phyloP scores from a whole-genome alignment of 2,329 filamentous ascomycete species.

The Plenodomus biglobosus region DNA sequence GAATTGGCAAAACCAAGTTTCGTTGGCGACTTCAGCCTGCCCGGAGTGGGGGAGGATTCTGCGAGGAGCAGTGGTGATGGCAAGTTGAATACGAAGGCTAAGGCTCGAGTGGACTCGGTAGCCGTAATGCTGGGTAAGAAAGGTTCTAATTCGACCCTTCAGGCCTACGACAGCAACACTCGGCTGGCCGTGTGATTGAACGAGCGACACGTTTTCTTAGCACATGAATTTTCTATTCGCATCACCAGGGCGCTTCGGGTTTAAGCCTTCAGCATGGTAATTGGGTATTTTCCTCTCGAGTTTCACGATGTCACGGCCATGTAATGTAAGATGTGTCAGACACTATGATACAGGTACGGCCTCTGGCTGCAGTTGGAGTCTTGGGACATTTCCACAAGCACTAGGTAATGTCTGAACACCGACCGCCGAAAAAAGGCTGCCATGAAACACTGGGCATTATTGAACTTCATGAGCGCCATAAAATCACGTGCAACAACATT shows the following conservation, averaged over 20 bases:
- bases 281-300: neutral
- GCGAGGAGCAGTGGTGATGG: slow-evolving; percentile 11
- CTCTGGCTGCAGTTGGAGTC: too few relatives aligned
- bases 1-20: slow-evolving; percentile 22
- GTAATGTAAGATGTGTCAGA: too few relatives aligned
- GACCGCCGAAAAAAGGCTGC: too few relatives aligned
- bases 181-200: slow-evolving; percentile 6
- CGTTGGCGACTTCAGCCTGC: slow-evolving; percentile 14
- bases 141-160: slow-evolving; percentile 4
- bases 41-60: slow-evolving; percentile 2
- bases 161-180: neutral
- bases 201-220: neutral
- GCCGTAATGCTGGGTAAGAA: slow-evolving; percentile 14
- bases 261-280: slow-evolving; percentile 2
- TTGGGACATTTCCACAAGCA: too few relatives aligned
- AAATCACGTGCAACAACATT: neutral
- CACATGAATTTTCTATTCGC: neutral
- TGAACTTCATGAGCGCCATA: too few relatives aligned
- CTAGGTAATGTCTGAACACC: too few relatives aligned
- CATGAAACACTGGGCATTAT: too few relatives aligned
- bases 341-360: too few relatives aligned
- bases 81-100: slow-evolving; percentile 6
- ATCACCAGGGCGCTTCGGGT: slow-evolving; percentile 5
- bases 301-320: too few relatives aligned
- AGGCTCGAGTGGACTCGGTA: slow-evolving; percentile 17